Evolutionary conservation across 1,139 yeast genomes (phyloP), one percentile per base, ranked within the genome.

Genomic region (Suhomyces bolitotheri): DNA sequence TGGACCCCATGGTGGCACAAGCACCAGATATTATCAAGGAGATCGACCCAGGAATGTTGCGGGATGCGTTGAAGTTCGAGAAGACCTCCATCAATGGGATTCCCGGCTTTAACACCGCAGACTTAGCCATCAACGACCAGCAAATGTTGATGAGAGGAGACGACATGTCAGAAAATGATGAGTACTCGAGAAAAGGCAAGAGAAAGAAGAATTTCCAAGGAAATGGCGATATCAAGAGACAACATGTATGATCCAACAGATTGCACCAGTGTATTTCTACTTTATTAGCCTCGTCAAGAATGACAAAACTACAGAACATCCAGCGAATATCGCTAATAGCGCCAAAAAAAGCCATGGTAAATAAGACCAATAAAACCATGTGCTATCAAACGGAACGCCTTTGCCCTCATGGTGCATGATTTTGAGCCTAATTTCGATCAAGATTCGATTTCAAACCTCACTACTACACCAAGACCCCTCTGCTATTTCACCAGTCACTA

Each of bases 41-140:
- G 16, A 60, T 83, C 22, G 80, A 78, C 35, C 62, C 70, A 4
- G 66, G 63, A 5, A 59, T 77, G 41, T 62, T 87, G 29, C 59
- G 62, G 21, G 62, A 67, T 16, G 79, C 81, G 5, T 61, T 87
- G 44, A 68, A 69, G 41, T 79, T 87, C 46, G 88, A 82, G 36
- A 78, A 75, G 47, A 80, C 90, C 1, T 78, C 87, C 0, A 73
- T 76, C 9, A 71, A 78, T 34, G 95, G 95, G 1, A 76, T 87
- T 16, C 89, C 92, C 0, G 95, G 94, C 1, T 85, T 86, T 55
- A 86, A 84, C 48, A 67, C 82, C 5, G 67, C 78, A 2, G 78
- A 81, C 45, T 68, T 86, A 51, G 95, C 85, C 4, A 76, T 82
- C 33, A 75, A 75, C 41, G 82, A 76, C 42, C 70, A 69, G 45